Conservation (phyloP, 2,329 filamentous ascomycete genomes). For the Calonectria fujianensis region DNA sequence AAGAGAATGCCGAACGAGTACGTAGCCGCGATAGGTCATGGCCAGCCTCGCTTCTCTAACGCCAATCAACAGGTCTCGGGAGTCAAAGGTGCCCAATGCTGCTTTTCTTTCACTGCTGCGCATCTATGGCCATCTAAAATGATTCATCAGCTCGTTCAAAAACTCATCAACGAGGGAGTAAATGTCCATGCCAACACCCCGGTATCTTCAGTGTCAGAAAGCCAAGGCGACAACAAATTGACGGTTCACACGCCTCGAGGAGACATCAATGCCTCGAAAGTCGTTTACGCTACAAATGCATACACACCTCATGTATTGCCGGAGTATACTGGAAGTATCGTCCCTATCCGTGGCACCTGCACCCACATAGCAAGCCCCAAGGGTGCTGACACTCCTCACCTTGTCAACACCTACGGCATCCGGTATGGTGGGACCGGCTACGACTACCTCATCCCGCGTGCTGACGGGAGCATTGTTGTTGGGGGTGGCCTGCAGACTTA, state of each 20-base stretch:
- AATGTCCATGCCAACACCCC: conserved; percentile 43
- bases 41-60: background rate
- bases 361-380: conserved; percentile 55
- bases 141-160: conserved; percentile 42
- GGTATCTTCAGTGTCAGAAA: conserved; percentile 37
- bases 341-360: conserved; percentile 74
- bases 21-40: background rate
- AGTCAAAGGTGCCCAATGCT: conserved; percentile 44
- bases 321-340: conserved; percentile 75
- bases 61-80: conserved; percentile 23
- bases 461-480: conserved; percentile 62
- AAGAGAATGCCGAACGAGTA: conserved; percentile 41
- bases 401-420: conserved; percentile 53
- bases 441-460: conserved; percentile 65
- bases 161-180: conserved; percentile 37
- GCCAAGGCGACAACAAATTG: conserved; percentile 21
- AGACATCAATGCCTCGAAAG: conserved; percentile 68
- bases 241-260: conserved; percentile 59
- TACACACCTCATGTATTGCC: conserved; percentile 79
- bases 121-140: conserved; percentile 44
- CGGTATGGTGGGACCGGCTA: conserved; percentile 47
- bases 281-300: conserved; percentile 80
- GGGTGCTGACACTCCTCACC: conserved; percentile 41
- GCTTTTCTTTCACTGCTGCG: conserved; percentile 46
- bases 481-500: conserved; percentile 59